Conservation (phyloP, 169 alveolate species). For the Prorocentrum cordatum region DNA sequence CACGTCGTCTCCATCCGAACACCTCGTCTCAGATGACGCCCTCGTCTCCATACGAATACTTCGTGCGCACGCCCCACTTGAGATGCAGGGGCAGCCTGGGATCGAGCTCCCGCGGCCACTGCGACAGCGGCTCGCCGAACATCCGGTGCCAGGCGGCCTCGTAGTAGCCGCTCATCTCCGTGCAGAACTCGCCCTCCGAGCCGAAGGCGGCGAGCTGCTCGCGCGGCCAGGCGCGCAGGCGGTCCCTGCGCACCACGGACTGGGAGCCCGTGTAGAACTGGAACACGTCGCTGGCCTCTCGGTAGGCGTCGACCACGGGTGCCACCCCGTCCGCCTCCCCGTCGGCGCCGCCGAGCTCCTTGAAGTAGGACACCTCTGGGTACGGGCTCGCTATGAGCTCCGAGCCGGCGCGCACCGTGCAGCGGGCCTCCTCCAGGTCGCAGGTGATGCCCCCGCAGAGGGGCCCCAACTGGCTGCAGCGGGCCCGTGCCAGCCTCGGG, state of each 20-base stretch:
- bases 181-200: constrained; percentile 27
- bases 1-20: background rate
- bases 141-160: constrained; percentile 63
- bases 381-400: constrained; percentile 3
- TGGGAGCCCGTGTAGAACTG: constrained; percentile 61
- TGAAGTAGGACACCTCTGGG: background rate
- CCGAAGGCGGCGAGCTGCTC: constrained; percentile 10
- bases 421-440: background rate
- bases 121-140: constrained; percentile 64
- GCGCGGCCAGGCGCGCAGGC: constrained; percentile 21
- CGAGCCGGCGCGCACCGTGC: constrained; percentile 8
- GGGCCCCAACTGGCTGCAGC: constrained; percentile 3
- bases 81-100: constrained; percentile 9
- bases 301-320: background rate
- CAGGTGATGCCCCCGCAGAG: too few relatives aligned
- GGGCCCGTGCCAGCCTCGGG: background rate
- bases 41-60: constrained; percentile 39
- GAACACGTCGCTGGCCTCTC: constrained; percentile 1
- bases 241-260: constrained; percentile 46
- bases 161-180: constrained; percentile 13
- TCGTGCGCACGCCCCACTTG: constrained; percentile 45
- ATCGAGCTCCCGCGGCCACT: constrained; percentile 9
- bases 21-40: background rate
- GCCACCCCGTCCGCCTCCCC: background rate
- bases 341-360: background rate